These are phyloP conservation scores for Acidomyces sp. DNA, from an alignment of 495 filamentous ascomycete genomes.

Conservation along the genomic window DNA sequence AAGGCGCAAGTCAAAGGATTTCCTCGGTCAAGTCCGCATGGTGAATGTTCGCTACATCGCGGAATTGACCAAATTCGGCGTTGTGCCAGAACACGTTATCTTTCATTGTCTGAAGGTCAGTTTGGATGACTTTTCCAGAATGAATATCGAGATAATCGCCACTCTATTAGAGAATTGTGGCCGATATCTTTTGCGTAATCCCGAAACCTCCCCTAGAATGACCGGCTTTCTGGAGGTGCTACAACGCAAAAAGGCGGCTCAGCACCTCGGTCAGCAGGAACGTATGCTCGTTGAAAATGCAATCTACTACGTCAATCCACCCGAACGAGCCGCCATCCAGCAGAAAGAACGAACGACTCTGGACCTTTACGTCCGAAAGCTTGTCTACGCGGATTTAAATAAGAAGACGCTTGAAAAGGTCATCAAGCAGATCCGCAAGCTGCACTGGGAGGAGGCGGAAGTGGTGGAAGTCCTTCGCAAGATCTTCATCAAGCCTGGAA, in stretches of 20 bases:
- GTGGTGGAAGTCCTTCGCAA: constrained; percentile 76
- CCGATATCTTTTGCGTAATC: constrained; percentile 83
- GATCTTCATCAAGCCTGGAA: constrained; percentile 88
- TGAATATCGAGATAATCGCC: constrained; percentile 98
- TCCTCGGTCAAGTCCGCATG: constrained; percentile 82
- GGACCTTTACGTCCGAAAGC: constrained; percentile 79
- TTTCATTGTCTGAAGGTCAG: constrained; percentile 98
- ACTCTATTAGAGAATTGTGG: constrained; percentile 96
- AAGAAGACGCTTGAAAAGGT: constrained; percentile 88
- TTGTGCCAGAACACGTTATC: constrained; percentile 95
- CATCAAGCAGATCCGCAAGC: constrained; percentile 79
- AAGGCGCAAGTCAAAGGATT: constrained; percentile 96
- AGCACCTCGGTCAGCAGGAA: constrained; percentile 90
- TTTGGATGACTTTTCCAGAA: constrained; percentile 90
- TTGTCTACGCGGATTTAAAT: constrained; percentile 85
- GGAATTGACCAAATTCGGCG: constrained; percentile 94
- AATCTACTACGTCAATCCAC: constrained; percentile 94
- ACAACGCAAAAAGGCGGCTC: constrained; percentile 87
- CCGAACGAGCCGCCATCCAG: constrained; percentile 80
- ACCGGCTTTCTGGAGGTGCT: constrained; percentile 84
- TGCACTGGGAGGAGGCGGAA: constrained; percentile 93
- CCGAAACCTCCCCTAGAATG: constrained; percentile 89
- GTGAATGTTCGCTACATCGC: constrained; percentile 94
- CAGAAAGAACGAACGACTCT: constrained; percentile 92
- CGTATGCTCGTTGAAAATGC: constrained; percentile 98